A percentile compares a stretch with the other conserved stretches of the same genome.
Conservation (phyloP, 805 yeast genomes). For the Candida morakotiae region DNA sequence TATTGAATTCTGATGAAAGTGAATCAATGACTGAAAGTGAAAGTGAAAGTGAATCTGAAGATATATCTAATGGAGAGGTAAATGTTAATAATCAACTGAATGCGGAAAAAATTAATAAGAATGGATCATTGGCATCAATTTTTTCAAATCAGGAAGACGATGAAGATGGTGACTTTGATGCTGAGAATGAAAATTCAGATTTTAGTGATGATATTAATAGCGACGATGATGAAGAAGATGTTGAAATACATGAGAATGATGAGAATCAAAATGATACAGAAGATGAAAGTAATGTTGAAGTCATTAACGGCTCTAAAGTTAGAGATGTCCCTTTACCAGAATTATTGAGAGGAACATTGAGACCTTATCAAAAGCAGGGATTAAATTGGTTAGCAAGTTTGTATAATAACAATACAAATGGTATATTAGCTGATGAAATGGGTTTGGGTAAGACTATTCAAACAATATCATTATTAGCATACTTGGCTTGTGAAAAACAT, state of each 20-base stretch:
- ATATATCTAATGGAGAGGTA: neutral
- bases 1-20: conserved; percentile 9
- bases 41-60: conserved; percentile 1
- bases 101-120: neutral
- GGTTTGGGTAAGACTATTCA: conserved; percentile 97
- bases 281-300: conserved; percentile 21
- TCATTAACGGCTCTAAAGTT: conserved; percentile 39
- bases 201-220: conserved; percentile 6
- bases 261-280: conserved; percentile 9
- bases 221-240: conserved; percentile 14
- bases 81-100: neutral
- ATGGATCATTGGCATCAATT: conserved; percentile 7
- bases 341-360: conserved; percentile 71
- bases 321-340: conserved; percentile 75
- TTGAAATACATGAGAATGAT: conserved; percentile 12
- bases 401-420: conserved; percentile 89
- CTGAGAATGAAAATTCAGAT: conserved; percentile 8
- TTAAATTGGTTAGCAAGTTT: conserved; percentile 94
- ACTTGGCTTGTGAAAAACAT: conserved; percentile 88
- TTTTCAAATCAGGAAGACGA: conserved; percentile 13
- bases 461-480: conserved; percentile 80
- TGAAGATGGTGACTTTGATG: conserved; percentile 9
- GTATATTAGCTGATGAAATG: conserved; percentile 98
- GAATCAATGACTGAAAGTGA: conserved; percentile 9
- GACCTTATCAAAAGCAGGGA: conserved; percentile 95